Conservation (phyloP, 83 land plant species). For the Thuja plicata region DNA sequence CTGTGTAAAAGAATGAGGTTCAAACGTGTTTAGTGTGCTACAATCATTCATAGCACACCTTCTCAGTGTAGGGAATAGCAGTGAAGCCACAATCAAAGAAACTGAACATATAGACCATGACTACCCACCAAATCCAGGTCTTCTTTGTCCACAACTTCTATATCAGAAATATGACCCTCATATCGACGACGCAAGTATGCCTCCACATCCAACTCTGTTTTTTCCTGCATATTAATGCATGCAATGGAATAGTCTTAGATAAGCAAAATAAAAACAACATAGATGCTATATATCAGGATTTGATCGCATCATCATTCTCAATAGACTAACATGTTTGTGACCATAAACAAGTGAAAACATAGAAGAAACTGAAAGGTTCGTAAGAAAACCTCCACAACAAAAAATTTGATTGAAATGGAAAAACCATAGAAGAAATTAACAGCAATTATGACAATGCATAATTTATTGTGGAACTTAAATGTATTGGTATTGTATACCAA, state of each 20-base stretch:
- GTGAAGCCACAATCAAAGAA: not conserved
- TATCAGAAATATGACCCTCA: constrained; percentile 69
- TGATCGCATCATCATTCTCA: not conserved
- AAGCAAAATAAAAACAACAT: not conserved
- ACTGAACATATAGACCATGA: not conserved
- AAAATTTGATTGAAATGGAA: not conserved
- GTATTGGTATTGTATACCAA: not conserved
- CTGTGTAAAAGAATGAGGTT: not conserved
- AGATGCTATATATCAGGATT: not conserved
- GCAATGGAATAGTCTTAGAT: not conserved
- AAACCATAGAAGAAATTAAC: not conserved
- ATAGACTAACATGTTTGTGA: not conserved
- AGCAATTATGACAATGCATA: not conserved
- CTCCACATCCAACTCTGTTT: constrained; percentile 87
- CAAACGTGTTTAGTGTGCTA: not conserved
- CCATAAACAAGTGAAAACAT: not conserved
- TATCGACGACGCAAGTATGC: constrained; percentile 83
- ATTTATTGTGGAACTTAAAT: not conserved
- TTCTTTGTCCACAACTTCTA: constrained; percentile 83
- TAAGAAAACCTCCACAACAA: not conserved
- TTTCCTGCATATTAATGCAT: constrained; percentile 33
- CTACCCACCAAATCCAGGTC: constrained; percentile 80
- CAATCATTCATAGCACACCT: not conserved
- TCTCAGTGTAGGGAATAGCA: not conserved
- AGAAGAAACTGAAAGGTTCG: not conserved